Conservation (phyloP, 768 basidiomycete genomes). For the Mycena galopus region DNA sequence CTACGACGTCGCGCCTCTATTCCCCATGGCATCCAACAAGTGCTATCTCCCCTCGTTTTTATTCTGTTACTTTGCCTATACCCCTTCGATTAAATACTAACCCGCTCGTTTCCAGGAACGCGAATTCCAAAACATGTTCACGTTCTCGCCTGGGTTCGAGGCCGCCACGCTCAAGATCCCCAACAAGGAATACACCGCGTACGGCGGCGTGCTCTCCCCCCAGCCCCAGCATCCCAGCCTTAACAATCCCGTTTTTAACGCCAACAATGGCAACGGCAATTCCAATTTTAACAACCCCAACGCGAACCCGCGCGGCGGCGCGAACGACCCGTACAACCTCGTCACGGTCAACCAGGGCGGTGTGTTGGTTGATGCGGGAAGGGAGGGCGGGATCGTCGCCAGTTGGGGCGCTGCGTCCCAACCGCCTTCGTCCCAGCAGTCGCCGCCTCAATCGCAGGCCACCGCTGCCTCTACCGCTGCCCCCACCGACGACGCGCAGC, state of each 20-base stretch:
- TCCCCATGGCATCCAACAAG: not conserved
- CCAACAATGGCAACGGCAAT: slow-evolving; percentile 33
- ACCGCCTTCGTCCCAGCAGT: too few species aligned
- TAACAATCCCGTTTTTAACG: slow-evolving; percentile 22
- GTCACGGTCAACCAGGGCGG: slow-evolving; percentile 88
- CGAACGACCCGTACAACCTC: slow-evolving; percentile 87
- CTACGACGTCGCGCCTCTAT: not conserved
- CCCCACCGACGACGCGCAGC: not conserved
- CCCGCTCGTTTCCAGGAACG: slow-evolving; percentile 77
- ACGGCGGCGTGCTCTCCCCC: slow-evolving; percentile 58
- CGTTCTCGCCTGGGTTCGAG: slow-evolving; percentile 95
- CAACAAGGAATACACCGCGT: slow-evolving; percentile 88
- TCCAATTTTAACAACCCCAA: slow-evolving; percentile 45
- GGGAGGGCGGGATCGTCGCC: slow-evolving; percentile 81
- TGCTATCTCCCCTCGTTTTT: not conserved
- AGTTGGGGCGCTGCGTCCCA: too few species aligned
- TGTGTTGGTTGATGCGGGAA: slow-evolving; percentile 82
- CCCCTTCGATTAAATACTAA: slow-evolving; percentile 20
- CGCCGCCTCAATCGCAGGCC: too few species aligned
- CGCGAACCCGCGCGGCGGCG: slow-evolving; percentile 57
- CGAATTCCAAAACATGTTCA: slow-evolving; percentile 99
- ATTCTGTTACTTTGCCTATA: slow-evolving; percentile 4
- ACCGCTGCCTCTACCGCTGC: too few species aligned
- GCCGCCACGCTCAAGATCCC: slow-evolving; percentile 98
- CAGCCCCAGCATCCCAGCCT: slow-evolving; percentile 18